phyloP scores from a whole-genome alignment of 148 eudicot genomes.

The Silene uniflora region DNA sequence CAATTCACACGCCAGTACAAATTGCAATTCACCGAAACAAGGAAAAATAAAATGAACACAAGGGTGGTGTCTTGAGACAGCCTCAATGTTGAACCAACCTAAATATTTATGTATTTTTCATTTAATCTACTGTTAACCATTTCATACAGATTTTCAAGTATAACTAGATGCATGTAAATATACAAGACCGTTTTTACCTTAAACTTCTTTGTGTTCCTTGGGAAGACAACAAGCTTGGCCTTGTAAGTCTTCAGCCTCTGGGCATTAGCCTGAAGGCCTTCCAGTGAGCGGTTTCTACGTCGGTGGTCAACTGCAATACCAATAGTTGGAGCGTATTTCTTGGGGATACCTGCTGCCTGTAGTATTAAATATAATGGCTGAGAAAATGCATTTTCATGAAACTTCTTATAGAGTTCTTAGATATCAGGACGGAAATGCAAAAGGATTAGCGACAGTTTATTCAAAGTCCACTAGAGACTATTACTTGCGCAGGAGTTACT shows the following conservation, averaged over 20 bases:
- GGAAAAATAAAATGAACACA: too few species aligned
- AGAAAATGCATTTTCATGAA: too few species aligned
- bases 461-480: too few species aligned
- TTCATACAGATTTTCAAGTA: not conserved
- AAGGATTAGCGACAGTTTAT: not conserved
- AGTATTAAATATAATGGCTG: too few species aligned
- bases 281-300: constrained; percentile 58
- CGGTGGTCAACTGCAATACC: constrained; percentile 73
- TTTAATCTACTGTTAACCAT: too few species aligned
- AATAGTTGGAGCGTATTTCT: constrained; percentile 61
- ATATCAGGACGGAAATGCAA: not conserved
- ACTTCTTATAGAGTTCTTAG: not conserved
- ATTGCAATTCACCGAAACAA: too few species aligned
- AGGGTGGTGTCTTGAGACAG: too few species aligned
- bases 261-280: constrained; percentile 58
- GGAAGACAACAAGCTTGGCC: constrained; percentile 42
- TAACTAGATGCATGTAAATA: not conserved
- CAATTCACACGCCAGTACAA: not conserved
- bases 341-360: constrained; percentile 72
- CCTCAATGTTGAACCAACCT: too few species aligned
- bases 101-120: too few species aligned
- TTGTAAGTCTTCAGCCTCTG: constrained; percentile 80
- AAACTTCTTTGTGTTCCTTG: constrained; percentile 34
- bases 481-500: too few species aligned
- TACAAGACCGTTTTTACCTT: constrained; percentile 38